Evolutionary conservation across 768 basidiomycete species (phyloP), one percentile per base, ranked within the genome.

Genomic region (Lentinula sp.): DNA sequence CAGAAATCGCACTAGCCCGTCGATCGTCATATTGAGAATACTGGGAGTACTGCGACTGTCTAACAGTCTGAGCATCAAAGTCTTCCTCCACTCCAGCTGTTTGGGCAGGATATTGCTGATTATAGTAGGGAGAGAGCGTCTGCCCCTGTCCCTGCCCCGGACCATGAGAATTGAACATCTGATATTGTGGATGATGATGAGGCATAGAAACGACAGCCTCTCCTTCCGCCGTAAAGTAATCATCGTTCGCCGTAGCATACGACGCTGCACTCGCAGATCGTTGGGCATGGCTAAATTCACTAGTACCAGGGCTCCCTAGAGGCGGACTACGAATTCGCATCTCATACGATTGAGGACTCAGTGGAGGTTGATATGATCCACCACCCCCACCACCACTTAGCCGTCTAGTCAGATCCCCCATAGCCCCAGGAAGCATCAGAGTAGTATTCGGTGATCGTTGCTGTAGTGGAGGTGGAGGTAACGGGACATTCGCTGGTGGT

Each of bases 201-300:
- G 33, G 15, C 6, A 48, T 32, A 0, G 33, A 28, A 28, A 10
- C 12, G 9, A 15, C 41, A 33, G 28, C 23, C 8, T 18, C 61
- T 43, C 64, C 64, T 69, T 69, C 77, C 15, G 69, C 71, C n/a
- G 68, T 39, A n/a, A 35, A 64, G 49, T 72, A 77, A 4, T 76
- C 79, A 35, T 81, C 80, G 15, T 69, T 71, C n/a, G 76, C 80
- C 42, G 81, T 79, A 42, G 73, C 72, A 65, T 72, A 80, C 57
- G 79, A 78, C 15, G 75, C 74, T 13, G 37, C 58, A 45, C 57
- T 63, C 0, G 62, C 42, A n/a, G 62, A 59, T 6, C 59, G 57
- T 18, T 32, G 36, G 18, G 15, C 51, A 48, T 61, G 61, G 7
- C 55, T 42, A 18, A 35, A 7, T 10, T 49, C 51, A 54, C 46